Conservation (phyloP, 2,329 filamentous ascomycete genomes). For the Aureobasidium leucospermi region DNA sequence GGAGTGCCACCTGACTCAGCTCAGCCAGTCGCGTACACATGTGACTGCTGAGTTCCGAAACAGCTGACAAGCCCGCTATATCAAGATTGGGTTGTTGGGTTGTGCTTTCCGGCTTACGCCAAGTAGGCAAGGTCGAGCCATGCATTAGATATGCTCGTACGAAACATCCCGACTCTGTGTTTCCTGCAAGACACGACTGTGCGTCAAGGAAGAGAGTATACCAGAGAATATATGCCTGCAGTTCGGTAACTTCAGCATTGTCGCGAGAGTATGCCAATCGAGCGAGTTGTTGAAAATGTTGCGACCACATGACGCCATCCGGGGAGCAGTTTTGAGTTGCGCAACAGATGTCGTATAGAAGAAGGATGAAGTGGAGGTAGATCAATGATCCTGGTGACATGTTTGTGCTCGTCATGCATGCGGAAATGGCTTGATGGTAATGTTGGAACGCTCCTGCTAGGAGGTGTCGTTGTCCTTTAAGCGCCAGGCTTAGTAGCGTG, state of each 20-base stretch:
- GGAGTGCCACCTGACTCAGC: neutral
- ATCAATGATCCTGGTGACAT: constrained; percentile 49
- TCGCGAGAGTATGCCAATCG: constrained; percentile 31
- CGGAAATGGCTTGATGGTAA: constrained; percentile 45
- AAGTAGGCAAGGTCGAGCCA: neutral
- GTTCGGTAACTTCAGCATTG: neutral
- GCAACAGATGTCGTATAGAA: constrained; percentile 47
- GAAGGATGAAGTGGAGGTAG: constrained; percentile 49
- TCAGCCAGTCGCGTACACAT: neutral
- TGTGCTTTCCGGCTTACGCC: neutral
- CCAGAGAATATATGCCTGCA: constrained; percentile 49
- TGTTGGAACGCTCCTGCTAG: constrained; percentile 46
- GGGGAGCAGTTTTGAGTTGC: constrained; percentile 11
- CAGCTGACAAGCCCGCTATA: neutral
- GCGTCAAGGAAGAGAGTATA: constrained; percentile 46
- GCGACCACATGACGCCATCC: constrained; percentile 45
- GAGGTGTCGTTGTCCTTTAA: constrained; percentile 30
- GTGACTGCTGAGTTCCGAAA: neutral
- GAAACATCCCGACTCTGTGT: constrained; percentile 13
- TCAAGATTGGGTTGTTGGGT: neutral
- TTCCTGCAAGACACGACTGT: constrained; percentile 12
- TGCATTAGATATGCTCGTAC: constrained; percentile 9
- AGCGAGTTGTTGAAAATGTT: constrained; percentile 46
- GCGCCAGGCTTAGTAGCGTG: constrained; percentile 32
- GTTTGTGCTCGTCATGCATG: constrained; percentile 33